These are phyloP conservation scores for Whalleya microplaca DNA, from an alignment of 2,329 filamentous ascomycete genomes.

Conservation along the genomic window DNA sequence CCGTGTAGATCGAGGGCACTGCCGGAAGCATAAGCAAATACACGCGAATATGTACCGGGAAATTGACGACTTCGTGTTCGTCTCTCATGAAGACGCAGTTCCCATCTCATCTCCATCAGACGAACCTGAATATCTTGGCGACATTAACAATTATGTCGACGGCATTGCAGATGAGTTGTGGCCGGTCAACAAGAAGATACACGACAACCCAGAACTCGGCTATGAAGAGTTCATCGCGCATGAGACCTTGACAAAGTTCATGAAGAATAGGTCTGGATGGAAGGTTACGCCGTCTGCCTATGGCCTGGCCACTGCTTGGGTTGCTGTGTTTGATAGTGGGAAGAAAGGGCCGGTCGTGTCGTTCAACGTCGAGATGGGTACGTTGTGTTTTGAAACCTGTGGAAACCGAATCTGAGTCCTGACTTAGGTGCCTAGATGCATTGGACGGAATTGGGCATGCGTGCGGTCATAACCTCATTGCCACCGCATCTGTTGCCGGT, in stretches of 20 bases:
- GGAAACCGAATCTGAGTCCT: constrained; percentile 17
- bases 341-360: constrained; percentile 50
- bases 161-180: constrained; percentile 44
- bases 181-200: constrained; percentile 52
- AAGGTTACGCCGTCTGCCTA: constrained; percentile 55
- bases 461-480: constrained; percentile 60
- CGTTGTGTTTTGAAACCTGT: not conserved
- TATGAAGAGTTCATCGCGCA: constrained; percentile 55
- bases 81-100: constrained; percentile 30
- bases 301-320: constrained; percentile 56
- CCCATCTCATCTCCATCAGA: constrained; percentile 14
- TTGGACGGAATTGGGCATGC: constrained; percentile 55
- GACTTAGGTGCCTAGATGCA: constrained; percentile 43
- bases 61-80: constrained; percentile 34
- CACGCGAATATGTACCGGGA: constrained; percentile 24
- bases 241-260: constrained; percentile 51
- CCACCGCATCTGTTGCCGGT: constrained; percentile 50
- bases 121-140: constrained; percentile 31
- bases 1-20: no score
- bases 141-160: constrained; percentile 46
- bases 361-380: constrained; percentile 53
- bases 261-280: constrained; percentile 49
- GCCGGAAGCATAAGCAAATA: no score
- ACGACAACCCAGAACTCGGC: constrained; percentile 54
- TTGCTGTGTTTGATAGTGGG: constrained; percentile 52